phyloP scores from a whole-genome alignment of 202 grass and related monocot genomes.

The Dendrocalamus latiflorus region DNA sequence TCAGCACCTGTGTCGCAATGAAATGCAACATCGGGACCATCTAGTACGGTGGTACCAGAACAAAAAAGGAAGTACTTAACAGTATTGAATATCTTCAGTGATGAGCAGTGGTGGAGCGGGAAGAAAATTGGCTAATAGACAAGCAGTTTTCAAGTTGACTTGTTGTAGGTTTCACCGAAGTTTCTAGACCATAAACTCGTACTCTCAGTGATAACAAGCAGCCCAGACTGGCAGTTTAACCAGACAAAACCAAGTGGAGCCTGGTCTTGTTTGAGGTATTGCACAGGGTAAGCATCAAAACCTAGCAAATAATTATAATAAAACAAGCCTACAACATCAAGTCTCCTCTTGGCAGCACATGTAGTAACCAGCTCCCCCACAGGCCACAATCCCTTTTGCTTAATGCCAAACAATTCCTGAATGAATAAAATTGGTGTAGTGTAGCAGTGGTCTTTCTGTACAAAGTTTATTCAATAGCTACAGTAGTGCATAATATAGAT shows the following conservation, averaged over 20 bases:
- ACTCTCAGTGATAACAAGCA: background rate
- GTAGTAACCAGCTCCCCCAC: background rate
- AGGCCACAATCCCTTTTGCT: background rate
- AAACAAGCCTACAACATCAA: slow-evolving; percentile 6
- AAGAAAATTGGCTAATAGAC: background rate
- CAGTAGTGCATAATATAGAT: background rate
- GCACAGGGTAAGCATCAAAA: background rate
- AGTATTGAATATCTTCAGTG: background rate
- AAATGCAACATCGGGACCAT: background rate
- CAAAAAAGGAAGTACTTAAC: background rate
- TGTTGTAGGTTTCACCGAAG: background rate
- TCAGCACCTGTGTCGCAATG: background rate
- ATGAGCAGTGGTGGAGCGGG: background rate
- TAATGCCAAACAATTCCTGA: background rate
- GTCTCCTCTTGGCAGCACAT: background rate
- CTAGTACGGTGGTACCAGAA: background rate
- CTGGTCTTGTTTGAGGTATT: background rate
- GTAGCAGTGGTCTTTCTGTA: background rate
- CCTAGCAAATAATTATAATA: slow-evolving; percentile 9
- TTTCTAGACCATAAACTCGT: slow-evolving; percentile 4
- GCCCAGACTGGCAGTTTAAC: background rate
- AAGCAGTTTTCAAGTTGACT: background rate
- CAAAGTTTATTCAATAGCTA: background rate
- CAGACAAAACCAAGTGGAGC: background rate
- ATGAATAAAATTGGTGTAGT: background rate